Percentiles rank a stretch among this genome's conserved stretches.
These are phyloP conservation scores for Agaricus sinodeliciosus DNA, from an alignment of 768 basidiomycete genomes.

Conservation along the genomic window DNA sequence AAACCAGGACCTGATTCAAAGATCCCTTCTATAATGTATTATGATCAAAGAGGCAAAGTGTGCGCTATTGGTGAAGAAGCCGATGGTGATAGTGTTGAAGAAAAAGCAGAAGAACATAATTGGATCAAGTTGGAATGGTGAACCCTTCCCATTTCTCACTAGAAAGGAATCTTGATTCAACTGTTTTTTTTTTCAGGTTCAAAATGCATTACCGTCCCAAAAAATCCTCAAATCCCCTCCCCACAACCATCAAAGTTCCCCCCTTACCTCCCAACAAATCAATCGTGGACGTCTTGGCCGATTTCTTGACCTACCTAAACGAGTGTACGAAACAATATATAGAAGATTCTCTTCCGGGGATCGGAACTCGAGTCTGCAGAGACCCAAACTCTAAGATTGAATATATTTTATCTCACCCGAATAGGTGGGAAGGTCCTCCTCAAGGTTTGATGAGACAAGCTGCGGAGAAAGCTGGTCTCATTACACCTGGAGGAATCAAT, in stretches of 20 bases:
- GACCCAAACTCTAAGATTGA: conserved; percentile 28
- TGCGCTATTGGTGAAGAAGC: conserved; percentile 40
- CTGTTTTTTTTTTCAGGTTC: conserved; percentile 19
- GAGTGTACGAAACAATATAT: conserved; percentile 11
- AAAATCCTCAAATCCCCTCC: conserved; percentile 2
- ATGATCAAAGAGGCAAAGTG: conserved; percentile 29
- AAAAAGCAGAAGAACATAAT: conserved; percentile 31
- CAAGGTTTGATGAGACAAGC: conserved; percentile 49
- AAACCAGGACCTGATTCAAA: conserved; percentile 32
- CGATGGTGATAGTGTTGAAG: conserved; percentile 25
- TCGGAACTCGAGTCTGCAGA: conserved; percentile 6
- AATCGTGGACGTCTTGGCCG: conserved; percentile 36
- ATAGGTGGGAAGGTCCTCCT: conserved; percentile 56
- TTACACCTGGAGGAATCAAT: conserved; percentile 29
- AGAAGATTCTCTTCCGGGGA: conserved; percentile 8
- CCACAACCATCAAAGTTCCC: conserved; percentile 17
- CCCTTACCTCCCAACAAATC: conserved; percentile 35
- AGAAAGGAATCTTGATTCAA: conserved; percentile 8
- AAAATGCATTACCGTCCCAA: conserved; percentile 29
- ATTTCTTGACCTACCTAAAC: conserved; percentile 45
- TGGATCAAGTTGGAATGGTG: conserved; percentile 42
- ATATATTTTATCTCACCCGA: conserved; percentile 54
- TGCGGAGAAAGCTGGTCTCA: conserved; percentile 43
- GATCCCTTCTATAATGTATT: conserved; percentile 39
- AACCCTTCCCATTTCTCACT: background rate